Conservation (phyloP, 768 basidiomycete genomes). For the Boletus bicolor region DNA sequence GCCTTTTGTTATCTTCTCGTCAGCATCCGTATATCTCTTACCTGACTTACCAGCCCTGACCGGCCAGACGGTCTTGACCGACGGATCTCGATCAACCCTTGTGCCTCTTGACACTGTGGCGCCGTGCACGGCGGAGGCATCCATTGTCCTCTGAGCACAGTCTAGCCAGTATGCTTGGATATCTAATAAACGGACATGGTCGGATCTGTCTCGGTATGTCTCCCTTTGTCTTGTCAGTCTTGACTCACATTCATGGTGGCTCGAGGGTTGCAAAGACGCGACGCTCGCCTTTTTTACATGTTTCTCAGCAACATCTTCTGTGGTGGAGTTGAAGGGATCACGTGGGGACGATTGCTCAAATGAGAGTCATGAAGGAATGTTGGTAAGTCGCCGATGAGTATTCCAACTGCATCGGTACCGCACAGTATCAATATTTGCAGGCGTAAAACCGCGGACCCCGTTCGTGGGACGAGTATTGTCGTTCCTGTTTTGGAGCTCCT, state of each 20-base stretch:
- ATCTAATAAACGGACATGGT: background rate
- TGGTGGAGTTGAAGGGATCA: background rate
- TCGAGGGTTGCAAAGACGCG: background rate
- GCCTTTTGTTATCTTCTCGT: constrained; percentile 1
- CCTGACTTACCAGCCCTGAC: background rate
- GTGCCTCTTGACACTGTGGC: constrained; percentile 11
- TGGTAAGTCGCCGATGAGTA: constrained; percentile 5
- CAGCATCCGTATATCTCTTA: background rate
- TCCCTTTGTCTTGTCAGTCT: background rate
- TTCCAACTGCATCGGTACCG: background rate
- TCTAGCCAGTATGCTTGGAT: background rate
- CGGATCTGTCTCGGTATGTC: constrained; percentile 1
- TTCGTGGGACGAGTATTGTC: constrained; percentile 10
- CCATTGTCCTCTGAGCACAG: background rate
- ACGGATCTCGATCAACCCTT: constrained; percentile 8
- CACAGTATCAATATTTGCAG: background rate
- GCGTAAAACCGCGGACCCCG: constrained; percentile 1
- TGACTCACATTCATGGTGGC: background rate
- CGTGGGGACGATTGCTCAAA: background rate
- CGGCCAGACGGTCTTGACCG: background rate
- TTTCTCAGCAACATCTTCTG: background rate
- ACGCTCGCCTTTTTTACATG: background rate
- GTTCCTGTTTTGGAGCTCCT: constrained; percentile 2
- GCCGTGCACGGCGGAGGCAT: constrained; percentile 10
- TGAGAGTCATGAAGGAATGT: background rate